Base-by-base conservation (phyloP, 306 rosid genomes). In the Gleditsia sinensis region DNA sequence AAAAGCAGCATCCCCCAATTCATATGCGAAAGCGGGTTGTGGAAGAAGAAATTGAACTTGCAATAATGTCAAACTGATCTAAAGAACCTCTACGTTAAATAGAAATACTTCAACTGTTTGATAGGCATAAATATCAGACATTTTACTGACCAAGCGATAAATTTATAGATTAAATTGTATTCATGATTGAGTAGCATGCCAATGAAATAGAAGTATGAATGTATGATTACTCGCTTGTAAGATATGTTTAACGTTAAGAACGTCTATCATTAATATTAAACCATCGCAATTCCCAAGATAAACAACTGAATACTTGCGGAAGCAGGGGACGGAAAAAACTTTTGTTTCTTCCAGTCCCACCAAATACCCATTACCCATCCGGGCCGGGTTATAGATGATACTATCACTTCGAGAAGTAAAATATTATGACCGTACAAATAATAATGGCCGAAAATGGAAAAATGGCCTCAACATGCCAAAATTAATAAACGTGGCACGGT, bases 401-500 rank as follows among this genome's bases (percentile, higher is more conserved):
- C 59, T 46, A 61, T 73, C 40, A 64, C 17, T 59, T 28, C 36
- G 12, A 37, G 24, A 25, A 55, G 27, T 20, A 37, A 64, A 24
- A 19, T 9, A 28, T 14, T 0, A 34, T 16, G 19, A 58, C 13
- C 39, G 5, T 23, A 24, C 1, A 51, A 37, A 39, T 40, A 23
- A 14, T 16, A 57, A 39, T 9, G 13, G 40, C 57, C 58, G 20
- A 4, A 11, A 60, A 62, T 50, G 30, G 5, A 50, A 34, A 33
- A 54, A 45, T 23, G 30, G 51, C 73, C 71, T 69, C 16, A 43
- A 54, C 76, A 68, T 43, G 59, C 78, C 86, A 80, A 83, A 79
- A 72, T 37, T 72, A 49, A 64, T 45, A 72, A 72, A 36, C 50
- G 43, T 74, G 57, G 74, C 54, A 61, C 32, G 21, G 50, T 60